A percentile compares a stretch with the other conserved stretches of the same genome.
These are phyloP conservation scores for Apodospora peruviana DNA, from an alignment of 495 filamentous ascomycete species.

Conservation along the genomic window DNA sequence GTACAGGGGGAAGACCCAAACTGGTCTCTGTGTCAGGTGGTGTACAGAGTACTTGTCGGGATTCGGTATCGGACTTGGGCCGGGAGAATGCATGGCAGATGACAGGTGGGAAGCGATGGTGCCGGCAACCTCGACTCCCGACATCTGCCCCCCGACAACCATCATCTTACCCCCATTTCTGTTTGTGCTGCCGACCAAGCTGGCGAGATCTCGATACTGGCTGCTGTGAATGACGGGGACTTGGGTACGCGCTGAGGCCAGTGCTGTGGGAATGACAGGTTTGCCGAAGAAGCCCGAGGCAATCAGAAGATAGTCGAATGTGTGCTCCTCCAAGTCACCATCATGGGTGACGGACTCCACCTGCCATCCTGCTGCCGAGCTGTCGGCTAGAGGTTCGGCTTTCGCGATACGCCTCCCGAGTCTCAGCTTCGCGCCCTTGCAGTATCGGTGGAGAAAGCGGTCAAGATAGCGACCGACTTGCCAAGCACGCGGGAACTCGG, in stretches of 20 bases:
- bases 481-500: constrained; percentile 67
- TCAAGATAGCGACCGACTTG: constrained; percentile 71
- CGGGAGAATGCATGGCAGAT: constrained; percentile 44
- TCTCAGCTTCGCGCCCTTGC: constrained; percentile 41
- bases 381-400: constrained; percentile 30
- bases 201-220: constrained; percentile 37
- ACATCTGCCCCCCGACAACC: constrained; percentile 80
- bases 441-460: constrained; percentile 54
- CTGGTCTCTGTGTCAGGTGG: constrained; percentile 63
- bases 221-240: constrained; percentile 58
- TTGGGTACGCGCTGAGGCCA: constrained; percentile 21
- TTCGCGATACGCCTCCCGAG: constrained; percentile 49
- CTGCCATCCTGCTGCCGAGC: constrained; percentile 41
- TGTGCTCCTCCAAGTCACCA: constrained; percentile 20
- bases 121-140: constrained; percentile 70
- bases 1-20: constrained; percentile 68
- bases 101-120: constrained; percentile 67
- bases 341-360: constrained; percentile 39
- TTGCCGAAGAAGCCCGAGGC: constrained; percentile 72
- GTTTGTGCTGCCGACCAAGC: constrained; percentile 23
- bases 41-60: constrained; percentile 47
- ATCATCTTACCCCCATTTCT: constrained; percentile 55
- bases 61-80: constrained; percentile 22
- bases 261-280: constrained; percentile 48
- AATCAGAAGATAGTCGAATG: constrained; percentile 70